Evolutionary conservation across 495 filamentous ascomycete species (phyloP).

Genomic region (Lichina pygmaea): DNA sequence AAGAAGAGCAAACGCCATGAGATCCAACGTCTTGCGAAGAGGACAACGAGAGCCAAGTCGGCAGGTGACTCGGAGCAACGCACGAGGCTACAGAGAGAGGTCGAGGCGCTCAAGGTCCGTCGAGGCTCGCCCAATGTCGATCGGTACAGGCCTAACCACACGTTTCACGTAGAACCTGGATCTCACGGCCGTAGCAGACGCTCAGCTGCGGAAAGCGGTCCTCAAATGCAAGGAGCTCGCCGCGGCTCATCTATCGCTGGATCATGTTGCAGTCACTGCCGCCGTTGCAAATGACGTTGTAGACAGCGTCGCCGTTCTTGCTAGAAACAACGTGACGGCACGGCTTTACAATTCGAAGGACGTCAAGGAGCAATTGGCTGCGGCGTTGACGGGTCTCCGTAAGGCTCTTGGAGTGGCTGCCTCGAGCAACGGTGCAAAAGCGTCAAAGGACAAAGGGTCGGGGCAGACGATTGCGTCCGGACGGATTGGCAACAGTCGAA

Average conservation of each 20-base stretch:
- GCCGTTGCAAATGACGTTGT: background rate
- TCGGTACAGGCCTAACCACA: background rate
- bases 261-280: constrained; percentile 8
- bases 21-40: constrained; percentile 58
- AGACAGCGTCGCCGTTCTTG: constrained; percentile 13
- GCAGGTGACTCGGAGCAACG: constrained; percentile 18
- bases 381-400: constrained; percentile 34
- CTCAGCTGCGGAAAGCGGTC: constrained; percentile 52
- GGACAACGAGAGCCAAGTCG: constrained; percentile 35
- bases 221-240: constrained; percentile 43
- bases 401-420: constrained; percentile 4
- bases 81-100: constrained; percentile 39
- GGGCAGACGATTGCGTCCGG: too few relatives aligned
- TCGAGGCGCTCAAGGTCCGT: constrained; percentile 45
- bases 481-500: too few relatives aligned
- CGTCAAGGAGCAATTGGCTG: constrained; percentile 39
- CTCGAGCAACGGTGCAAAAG: too few relatives aligned
- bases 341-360: constrained; percentile 51
- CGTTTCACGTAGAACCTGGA: constrained; percentile 25
- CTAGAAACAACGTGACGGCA: constrained; percentile 45
- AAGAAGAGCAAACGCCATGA: constrained; percentile 72
- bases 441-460: too few relatives aligned
- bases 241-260: constrained; percentile 18
- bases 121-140: background rate
- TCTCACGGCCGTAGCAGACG: constrained; percentile 30